Evolutionary conservation across 331 rosid species (phyloP).

Genomic region (Malus hybrid): DNA sequence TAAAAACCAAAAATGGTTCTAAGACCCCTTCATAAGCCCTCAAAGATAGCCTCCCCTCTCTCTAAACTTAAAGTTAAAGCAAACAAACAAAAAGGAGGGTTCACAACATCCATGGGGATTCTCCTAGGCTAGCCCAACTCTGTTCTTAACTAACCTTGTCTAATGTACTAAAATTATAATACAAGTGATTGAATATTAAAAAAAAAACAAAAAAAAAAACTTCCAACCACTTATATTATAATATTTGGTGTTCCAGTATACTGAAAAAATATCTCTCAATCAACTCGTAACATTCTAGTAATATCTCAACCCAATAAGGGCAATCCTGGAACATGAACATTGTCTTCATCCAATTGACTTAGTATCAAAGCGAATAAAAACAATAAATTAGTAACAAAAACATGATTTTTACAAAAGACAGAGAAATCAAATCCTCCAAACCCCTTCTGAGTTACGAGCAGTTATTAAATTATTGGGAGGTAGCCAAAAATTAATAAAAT

Average conservation of each 20-base stretch:
- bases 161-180: too few species aligned
- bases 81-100: too few species aligned
- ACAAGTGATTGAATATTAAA: too few species aligned
- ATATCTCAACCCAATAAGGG: not conserved
- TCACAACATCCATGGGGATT: too few species aligned
- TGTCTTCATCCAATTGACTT: not conserved
- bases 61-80: accelerated
- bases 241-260: too few species aligned
- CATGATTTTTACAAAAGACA: not conserved
- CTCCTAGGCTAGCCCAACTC: too few species aligned
- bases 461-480: constrained; percentile 8
- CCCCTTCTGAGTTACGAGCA: not conserved
- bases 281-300: constrained; percentile 10
- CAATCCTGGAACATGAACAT: not conserved
- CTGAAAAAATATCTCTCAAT: not conserved
- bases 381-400: not conserved
- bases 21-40: too few species aligned
- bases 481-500: not conserved
- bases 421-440: not conserved
- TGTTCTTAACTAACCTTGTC: too few species aligned
- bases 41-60: too few species aligned
- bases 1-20: too few species aligned
- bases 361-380: not conserved
- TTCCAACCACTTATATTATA: too few species aligned
- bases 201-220: too few species aligned